Conservation (phyloP, 805 yeast genomes). For the Metschnikowia cerradonensis region DNA sequence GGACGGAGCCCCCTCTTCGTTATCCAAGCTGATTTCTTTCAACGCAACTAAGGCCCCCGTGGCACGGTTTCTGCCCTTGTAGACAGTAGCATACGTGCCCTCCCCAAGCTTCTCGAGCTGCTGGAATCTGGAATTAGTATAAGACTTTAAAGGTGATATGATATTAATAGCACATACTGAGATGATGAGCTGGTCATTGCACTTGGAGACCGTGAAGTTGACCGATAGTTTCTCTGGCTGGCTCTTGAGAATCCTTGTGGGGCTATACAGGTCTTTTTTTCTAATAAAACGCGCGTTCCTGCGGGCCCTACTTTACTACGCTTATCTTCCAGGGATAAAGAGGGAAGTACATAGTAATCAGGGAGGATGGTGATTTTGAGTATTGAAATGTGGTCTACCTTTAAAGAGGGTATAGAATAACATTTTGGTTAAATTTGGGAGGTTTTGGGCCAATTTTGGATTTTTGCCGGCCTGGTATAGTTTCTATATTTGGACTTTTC, state of each 20-base stretch:
- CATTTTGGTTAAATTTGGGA: not conserved
- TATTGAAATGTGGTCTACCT: too few relatives aligned
- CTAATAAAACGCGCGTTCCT: conserved; percentile 1
- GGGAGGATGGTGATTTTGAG: too few relatives aligned
- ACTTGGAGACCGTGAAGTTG: not conserved
- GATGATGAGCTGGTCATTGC: conserved; percentile 42
- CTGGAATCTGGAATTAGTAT: conserved; percentile 33
- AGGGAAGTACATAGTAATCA: not conserved
- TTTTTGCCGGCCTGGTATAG: not conserved
- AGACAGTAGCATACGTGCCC: conserved; percentile 98
- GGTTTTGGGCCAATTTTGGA: not conserved
- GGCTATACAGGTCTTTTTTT: conserved; percentile 1
- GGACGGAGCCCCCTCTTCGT: conserved; percentile 98
- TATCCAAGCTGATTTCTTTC: conserved; percentile 89
- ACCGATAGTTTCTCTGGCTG: not conserved
- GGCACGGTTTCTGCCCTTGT: conserved; percentile 82
- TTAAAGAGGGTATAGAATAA: too few relatives aligned
- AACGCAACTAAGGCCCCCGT: conserved; percentile 90
- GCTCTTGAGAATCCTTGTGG: not conserved
- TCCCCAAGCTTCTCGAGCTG: conserved; percentile 84
- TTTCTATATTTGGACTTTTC: not conserved
- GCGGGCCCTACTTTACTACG: not conserved
- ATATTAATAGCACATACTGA: conserved; percentile 31
- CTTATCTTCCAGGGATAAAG: not conserved
- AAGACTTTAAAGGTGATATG: not conserved